These are phyloP conservation scores for Penicillium silybi DNA, from an alignment of 495 filamentous ascomycete genomes.

Conservation along the genomic window DNA sequence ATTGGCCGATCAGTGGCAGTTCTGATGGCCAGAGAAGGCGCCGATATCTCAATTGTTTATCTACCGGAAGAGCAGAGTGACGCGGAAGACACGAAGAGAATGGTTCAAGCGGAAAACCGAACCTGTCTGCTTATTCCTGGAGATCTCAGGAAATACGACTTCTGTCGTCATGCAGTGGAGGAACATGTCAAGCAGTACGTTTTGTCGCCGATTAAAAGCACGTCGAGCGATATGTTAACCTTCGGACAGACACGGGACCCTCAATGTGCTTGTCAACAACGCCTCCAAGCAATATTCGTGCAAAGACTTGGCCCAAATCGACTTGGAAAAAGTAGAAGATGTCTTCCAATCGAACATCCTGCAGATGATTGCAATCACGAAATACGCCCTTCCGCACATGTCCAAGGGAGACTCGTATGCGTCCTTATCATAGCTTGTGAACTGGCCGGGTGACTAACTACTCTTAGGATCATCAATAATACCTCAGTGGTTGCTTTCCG, in stretches of 20 bases:
- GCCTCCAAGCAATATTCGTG: conserved; percentile 54
- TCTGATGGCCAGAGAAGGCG: conserved; percentile 51
- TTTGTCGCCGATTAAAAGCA: not conserved
- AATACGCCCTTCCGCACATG: conserved; percentile 56
- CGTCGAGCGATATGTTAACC: not conserved
- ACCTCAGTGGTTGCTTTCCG: conserved; percentile 53
- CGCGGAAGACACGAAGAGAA: conserved; percentile 45
- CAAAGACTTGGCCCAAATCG: conserved; percentile 48
- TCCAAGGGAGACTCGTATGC: conserved; percentile 32
- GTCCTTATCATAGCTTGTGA: not conserved
- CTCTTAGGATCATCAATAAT: conserved; percentile 56
- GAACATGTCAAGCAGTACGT: conserved; percentile 44
- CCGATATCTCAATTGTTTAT: conserved; percentile 50
- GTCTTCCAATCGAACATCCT: conserved; percentile 58
- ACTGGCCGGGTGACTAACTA: not conserved
- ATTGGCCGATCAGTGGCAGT: conserved; percentile 54
- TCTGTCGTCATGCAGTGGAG: conserved; percentile 47
- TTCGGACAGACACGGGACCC: conserved; percentile 32
- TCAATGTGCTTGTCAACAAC: conserved; percentile 62
- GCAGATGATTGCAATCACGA: conserved; percentile 59
- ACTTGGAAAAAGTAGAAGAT: conserved; percentile 48
- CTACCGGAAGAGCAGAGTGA: conserved; percentile 49
- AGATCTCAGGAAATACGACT: conserved; percentile 44
- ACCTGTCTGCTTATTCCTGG: conserved; percentile 45
- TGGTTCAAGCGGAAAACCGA: conserved; percentile 45